Evolutionary conservation across 2,329 filamentous ascomycete genomes (phyloP).

Genomic region (Chaetomium sp.): DNA sequence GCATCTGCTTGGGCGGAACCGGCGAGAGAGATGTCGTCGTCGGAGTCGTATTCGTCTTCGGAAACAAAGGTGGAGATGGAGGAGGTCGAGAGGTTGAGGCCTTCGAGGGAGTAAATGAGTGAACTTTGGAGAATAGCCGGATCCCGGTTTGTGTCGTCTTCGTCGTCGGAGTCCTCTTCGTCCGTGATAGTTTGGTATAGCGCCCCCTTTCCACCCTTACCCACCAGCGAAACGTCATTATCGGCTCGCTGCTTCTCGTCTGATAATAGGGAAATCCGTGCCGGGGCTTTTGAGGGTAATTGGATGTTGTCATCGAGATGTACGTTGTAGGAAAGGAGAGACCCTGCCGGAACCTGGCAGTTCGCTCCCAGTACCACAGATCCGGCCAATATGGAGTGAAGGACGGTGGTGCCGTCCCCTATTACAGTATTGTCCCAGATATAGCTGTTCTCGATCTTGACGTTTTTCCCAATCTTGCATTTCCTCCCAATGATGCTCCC

Average conservation of each 20-base stretch:
- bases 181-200: conserved; percentile 44
- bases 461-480: conserved; percentile 82
- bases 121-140: conserved; percentile 47
- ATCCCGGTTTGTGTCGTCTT: conserved; percentile 39
- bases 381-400: conserved; percentile 69
- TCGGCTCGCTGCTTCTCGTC: conserved; percentile 32
- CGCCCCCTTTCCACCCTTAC: conserved; percentile 44
- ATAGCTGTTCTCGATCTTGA: conserved; percentile 70
- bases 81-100: conserved; percentile 47
- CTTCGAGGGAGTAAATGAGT: conserved; percentile 48
- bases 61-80: conserved; percentile 57
- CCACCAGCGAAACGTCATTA: conserved; percentile 42
- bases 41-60: conserved; percentile 59
- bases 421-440: conserved; percentile 82
- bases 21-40: conserved; percentile 50
- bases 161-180: conserved; percentile 43
- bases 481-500: conserved; percentile 77
- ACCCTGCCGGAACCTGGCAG: conserved; percentile 63
- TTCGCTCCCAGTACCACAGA: conserved; percentile 64
- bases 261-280: conserved; percentile 34
- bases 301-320: conserved; percentile 57
- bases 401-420: conserved; percentile 65
- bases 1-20: conserved; percentile 35
- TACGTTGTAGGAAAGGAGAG: conserved; percentile 74
- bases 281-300: conserved; percentile 32